Conservation (phyloP, 108 stramenopile species). For the Conticribra guillardii region DNA sequence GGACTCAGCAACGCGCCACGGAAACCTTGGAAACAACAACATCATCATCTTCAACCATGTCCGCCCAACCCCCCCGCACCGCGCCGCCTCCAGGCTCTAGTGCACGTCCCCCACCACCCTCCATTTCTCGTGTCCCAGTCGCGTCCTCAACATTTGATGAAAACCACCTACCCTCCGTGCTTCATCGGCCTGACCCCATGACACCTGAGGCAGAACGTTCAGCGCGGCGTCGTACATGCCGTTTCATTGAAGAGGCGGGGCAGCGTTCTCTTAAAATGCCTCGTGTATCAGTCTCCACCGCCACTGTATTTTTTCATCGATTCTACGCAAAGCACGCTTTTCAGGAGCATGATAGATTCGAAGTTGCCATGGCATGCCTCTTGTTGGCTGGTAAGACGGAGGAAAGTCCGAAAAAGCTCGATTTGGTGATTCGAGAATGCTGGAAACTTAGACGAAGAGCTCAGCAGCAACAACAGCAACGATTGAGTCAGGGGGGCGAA, state of each 20-base stretch:
- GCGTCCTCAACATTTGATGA: constrained; percentile 32
- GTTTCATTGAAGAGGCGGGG: constrained; percentile 87
- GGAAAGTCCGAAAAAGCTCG: constrained; percentile 86
- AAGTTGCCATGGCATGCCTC: constrained; percentile 85
- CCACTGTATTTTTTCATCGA: constrained; percentile 90
- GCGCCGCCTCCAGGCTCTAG: neutral
- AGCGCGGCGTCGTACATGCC: constrained; percentile 75
- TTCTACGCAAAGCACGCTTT: constrained; percentile 91
- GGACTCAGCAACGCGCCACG: too few species aligned
- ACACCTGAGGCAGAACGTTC: constrained; percentile 63
- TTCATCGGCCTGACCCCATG: constrained; percentile 42
- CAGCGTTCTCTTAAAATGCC: constrained; percentile 70
- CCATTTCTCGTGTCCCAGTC: constrained; percentile 29
- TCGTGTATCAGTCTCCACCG: constrained; percentile 78
- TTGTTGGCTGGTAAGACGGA: constrained; percentile 90
- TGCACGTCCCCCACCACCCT: neutral
- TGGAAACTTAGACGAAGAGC: constrained; percentile 60
- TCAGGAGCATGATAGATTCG: constrained; percentile 85
- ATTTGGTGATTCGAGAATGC: constrained; percentile 71
- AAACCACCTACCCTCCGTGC: constrained; percentile 47
- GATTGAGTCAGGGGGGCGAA: constrained; percentile 14
- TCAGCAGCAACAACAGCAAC: constrained; percentile 49
- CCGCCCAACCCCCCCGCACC: constrained; percentile 11
- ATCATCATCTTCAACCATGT: too few species aligned
- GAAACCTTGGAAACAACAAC: neutral